Base-by-base conservation (phyloP, 768 basidiomycete species). In the Boletus bicolor region DNA sequence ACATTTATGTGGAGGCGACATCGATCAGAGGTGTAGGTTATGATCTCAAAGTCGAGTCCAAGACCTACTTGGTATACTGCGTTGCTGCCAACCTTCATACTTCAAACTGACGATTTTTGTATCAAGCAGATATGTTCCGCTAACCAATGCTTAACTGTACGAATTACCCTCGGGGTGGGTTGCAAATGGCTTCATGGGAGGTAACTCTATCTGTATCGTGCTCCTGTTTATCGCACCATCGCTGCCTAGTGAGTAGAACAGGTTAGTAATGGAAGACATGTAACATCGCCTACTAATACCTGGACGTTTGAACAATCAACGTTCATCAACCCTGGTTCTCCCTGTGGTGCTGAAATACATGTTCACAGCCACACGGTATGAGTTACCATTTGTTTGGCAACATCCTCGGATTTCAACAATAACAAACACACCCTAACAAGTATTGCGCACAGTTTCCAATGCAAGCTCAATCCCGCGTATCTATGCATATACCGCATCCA, bases 401-500 rank as follows among this genome's bases (percentile, higher is more conserved):
- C 43, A 7, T 0, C 62, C 26, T 52, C 30, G 10, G 38, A 47
- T 56, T 55, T 54, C 47, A 68, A 65, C 42, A 59, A 11, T 5
- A 4, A 36, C 55, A 68, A 62, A 57, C 4, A 65, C n/a, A 45
- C 36, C 24, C 36, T 1, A 58, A 51, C 42, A 51, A 15, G 7
- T 35, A 8, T 26, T 17, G 36, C 21, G 26, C 11, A 35, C 14
- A 44, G 34, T 49, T 45, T 30, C 34, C 32, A 35, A 52, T 49
- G 39, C 48, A 54, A 44, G n/a, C 21, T 34, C 32, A 49, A 44
- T 44, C 28, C 46, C 39, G 26, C 45, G 39, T 51, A 54, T 42
- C 43, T 24, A 48, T 24, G 48, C 48, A 66, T 58, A 47, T 64
- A 66, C 47, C 19, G 37, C 51, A 61, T 57, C 51, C 57, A 64